A percentile compares a stretch with the other conserved stretches of the same genome.
Conservation (phyloP, 306 rosid species). For the Ochetophila trinervis region DNA sequence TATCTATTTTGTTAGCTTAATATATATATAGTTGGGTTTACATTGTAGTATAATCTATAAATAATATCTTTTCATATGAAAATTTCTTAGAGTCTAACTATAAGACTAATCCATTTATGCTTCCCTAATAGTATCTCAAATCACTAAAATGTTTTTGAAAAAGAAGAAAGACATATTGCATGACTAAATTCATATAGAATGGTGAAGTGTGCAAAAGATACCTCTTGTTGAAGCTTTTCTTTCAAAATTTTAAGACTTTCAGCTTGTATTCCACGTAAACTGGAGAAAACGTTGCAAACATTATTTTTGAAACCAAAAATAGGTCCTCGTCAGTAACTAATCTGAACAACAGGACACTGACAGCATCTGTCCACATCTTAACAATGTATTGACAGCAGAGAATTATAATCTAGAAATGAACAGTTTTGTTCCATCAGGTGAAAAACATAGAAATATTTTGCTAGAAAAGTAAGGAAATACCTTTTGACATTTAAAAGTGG, state of each 20-base stretch:
- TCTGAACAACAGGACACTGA: background rate
- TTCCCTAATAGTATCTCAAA: background rate
- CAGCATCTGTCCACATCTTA: background rate
- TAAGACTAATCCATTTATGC: too few species aligned
- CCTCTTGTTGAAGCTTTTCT: conserved; percentile 90
- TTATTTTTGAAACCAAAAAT: conserved; percentile 17
- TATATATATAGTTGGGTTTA: too few species aligned
- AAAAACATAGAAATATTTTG: background rate
- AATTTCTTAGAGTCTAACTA: too few species aligned
- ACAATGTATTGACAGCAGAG: background rate
- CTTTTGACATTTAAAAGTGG: conserved; percentile 88
- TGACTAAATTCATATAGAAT: conserved; percentile 13
- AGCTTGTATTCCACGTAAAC: conserved; percentile 63
- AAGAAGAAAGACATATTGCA: conserved; percentile 1
- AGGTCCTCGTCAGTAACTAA: conserved; percentile 12
- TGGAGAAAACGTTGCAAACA: conserved; percentile 29
- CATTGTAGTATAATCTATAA: too few species aligned
- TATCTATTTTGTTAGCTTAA: too few species aligned
- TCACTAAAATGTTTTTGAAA: background rate
- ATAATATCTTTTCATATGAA: too few species aligned
- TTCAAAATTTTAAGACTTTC: conserved; percentile 76
- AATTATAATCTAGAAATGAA: background rate
- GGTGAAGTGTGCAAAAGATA: conserved; percentile 25
- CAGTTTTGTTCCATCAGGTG: background rate
- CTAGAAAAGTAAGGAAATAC: conserved; percentile 32